These are phyloP conservation scores for Chlorella sp. DNA, from an alignment of 139 green algal genomes.

Conservation along the genomic window DNA sequence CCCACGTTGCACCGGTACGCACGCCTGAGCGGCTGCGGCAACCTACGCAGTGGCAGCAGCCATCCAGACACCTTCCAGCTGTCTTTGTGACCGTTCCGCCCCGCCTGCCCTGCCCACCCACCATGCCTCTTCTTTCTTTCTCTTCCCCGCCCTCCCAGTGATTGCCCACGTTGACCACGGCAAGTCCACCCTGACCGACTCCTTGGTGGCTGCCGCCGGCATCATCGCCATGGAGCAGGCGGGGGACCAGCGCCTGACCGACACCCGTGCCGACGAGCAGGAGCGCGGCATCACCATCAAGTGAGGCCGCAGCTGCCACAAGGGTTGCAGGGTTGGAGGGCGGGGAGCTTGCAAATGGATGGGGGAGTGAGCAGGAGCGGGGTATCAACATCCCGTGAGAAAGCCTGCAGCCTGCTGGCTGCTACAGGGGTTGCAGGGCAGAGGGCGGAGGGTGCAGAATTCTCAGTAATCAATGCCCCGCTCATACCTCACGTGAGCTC, in stretches of 20 bases:
- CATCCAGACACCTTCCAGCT: not conserved
- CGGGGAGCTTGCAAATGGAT: too few relatives aligned
- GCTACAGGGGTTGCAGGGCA: too few relatives aligned
- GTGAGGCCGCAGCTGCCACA: constrained; percentile 33
- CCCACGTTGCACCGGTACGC: too few relatives aligned
- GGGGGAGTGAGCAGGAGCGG: too few relatives aligned
- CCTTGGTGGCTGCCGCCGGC: constrained; percentile 97
- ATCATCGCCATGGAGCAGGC: constrained; percentile 98
- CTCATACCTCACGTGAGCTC: too few relatives aligned
- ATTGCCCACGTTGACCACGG: constrained; percentile 96
- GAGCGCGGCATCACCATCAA: constrained; percentile 99
- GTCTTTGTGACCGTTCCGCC: not conserved
- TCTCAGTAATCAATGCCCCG: too few relatives aligned
- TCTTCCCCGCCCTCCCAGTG: constrained; percentile 45
- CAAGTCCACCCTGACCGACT: constrained; percentile 98
- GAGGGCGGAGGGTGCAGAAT: too few relatives aligned
- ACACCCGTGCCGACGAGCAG: constrained; percentile 98
- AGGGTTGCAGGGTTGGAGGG: too few relatives aligned
- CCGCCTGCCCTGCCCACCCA: not conserved
- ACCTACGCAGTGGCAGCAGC: not conserved
- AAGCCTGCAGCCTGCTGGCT: too few relatives aligned
- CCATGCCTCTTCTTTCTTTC: not conserved
- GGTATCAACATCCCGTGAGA: too few relatives aligned
- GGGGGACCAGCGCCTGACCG: constrained; percentile 91
- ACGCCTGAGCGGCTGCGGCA: too few relatives aligned